Conservation (phyloP, 352 stramenopile species). For the Pilasporangium apinafurcum region DNA sequence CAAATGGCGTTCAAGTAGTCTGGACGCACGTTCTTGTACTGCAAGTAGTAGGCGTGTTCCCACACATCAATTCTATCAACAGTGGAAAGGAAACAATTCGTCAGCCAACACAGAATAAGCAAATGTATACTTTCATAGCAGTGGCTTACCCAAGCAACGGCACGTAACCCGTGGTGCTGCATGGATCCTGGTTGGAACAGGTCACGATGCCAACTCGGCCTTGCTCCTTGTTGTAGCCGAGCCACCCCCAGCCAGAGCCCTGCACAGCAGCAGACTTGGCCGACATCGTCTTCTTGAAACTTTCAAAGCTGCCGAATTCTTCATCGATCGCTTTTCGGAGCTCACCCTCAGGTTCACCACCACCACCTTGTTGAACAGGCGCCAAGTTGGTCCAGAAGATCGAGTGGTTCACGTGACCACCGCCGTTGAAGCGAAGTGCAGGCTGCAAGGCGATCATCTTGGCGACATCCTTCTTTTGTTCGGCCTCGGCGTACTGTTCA, state of each 20-base stretch:
- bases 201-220: slow-evolving; percentile 88
- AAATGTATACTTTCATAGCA: not conserved
- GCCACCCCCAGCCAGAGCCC: slow-evolving; percentile 97
- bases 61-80: slow-evolving; percentile 94
- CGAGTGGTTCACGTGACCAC: slow-evolving; percentile 98
- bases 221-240: slow-evolving; percentile 88
- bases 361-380: slow-evolving; percentile 64
- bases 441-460: slow-evolving; percentile 89
- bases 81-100: not conserved
- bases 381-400: slow-evolving; percentile 98
- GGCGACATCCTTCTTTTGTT: slow-evolving; percentile 83
- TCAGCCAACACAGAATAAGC: not conserved
- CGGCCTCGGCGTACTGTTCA: slow-evolving; percentile 91
- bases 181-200: slow-evolving; percentile 94
- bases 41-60: slow-evolving; percentile 95
- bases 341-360: slow-evolving; percentile 73
- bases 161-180: slow-evolving; percentile 93
- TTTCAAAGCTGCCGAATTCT: slow-evolving; percentile 91
- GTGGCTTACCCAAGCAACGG: slow-evolving; percentile 85
- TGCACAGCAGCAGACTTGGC: slow-evolving; percentile 91
- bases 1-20: slow-evolving; percentile 94
- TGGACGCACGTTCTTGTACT: slow-evolving; percentile 96
- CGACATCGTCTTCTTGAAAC: slow-evolving; percentile 87
- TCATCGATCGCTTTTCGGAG: slow-evolving; percentile 88
- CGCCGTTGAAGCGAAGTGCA: slow-evolving; percentile 97